Evolutionary conservation across 2,329 filamentous ascomycete species (phyloP).

Genomic region (Didymella arachidicola): DNA sequence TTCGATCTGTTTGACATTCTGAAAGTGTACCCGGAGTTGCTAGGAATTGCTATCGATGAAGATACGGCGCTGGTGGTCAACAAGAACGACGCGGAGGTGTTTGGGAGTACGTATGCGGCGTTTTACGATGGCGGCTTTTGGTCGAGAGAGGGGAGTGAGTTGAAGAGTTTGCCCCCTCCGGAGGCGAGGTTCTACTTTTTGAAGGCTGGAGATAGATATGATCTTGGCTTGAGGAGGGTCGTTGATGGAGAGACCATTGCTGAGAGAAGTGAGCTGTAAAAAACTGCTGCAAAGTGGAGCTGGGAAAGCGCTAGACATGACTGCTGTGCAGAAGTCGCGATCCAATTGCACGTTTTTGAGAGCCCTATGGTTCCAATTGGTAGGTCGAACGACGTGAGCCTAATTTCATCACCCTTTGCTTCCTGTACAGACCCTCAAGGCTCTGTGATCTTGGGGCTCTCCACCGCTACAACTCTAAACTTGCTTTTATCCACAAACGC

Average conservation of each 20-base stretch:
- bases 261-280: conserved; percentile 13
- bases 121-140: conserved; percentile 38
- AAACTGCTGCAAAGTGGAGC: not conserved
- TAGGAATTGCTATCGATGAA: conserved; percentile 37
- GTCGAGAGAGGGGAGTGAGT: conserved; percentile 35
- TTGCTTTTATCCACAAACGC: conserved; percentile 24
- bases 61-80: conserved; percentile 36
- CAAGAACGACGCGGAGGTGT: conserved; percentile 33
- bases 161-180: conserved; percentile 24
- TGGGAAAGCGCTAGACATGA: not conserved
- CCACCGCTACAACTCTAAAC: conserved; percentile 26
- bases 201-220: conserved; percentile 31
- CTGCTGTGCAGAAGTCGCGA: not conserved
- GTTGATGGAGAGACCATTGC: conserved; percentile 1
- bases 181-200: conserved; percentile 36
- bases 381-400: not conserved
- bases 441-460: conserved; percentile 26
- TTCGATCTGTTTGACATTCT: conserved; percentile 39
- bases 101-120: conserved; percentile 38
- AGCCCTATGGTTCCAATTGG: not conserved
- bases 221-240: conserved; percentile 29
- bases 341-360: not conserved
- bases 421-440: not conserved
- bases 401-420: not conserved
- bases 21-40: conserved; percentile 28